phyloP scores from a whole-genome alignment of 1,284 basidiomycete genomes.

The Garcileccinum viscosum region DNA sequence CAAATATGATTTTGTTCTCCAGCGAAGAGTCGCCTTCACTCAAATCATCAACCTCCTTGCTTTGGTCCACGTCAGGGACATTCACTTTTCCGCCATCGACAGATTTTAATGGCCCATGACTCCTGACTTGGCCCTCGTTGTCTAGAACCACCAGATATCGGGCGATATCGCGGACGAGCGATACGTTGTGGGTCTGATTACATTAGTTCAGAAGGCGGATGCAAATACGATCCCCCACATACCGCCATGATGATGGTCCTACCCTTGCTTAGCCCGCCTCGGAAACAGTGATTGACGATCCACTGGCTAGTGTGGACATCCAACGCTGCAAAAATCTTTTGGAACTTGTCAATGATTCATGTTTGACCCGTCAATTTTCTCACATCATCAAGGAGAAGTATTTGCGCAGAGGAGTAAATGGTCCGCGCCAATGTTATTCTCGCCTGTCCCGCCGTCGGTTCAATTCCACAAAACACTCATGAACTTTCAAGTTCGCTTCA shows the following conservation, averaged over 20 bases:
- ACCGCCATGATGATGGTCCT: slow-evolving; percentile 78
- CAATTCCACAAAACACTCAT: too few relatives aligned
- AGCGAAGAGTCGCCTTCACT: slow-evolving; percentile 2
- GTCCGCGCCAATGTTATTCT: slow-evolving; percentile 50
- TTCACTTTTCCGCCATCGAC: neutral
- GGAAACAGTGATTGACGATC: slow-evolving; percentile 79
- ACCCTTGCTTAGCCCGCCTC: slow-evolving; percentile 69
- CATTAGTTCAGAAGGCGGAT: neutral
- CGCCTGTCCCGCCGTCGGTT: slow-evolving; percentile 29
- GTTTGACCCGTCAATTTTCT: slow-evolving; percentile 19
- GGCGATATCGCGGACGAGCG: slow-evolving; percentile 60
- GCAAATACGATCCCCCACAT: slow-evolving; percentile 25
- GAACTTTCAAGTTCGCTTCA: slow-evolving; percentile 1
- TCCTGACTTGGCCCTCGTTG: slow-evolving; percentile 49
- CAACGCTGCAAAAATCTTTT: slow-evolving; percentile 39
- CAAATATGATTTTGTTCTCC: neutral
- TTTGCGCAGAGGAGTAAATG: slow-evolving; percentile 44
- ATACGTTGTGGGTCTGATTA: slow-evolving; percentile 68
- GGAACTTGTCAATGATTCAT: slow-evolving; percentile 33
- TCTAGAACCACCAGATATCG: slow-evolving; percentile 62
- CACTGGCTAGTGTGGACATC: slow-evolving; percentile 68
- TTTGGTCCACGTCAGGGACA: neutral
- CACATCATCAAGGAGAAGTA: slow-evolving; percentile 47
- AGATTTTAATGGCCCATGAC: slow-evolving; percentile 44
- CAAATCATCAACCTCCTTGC: neutral